phyloP scores from a whole-genome alignment of 371 early-diverging fungal genomes.

The Sporodiniella umbellata region DNA sequence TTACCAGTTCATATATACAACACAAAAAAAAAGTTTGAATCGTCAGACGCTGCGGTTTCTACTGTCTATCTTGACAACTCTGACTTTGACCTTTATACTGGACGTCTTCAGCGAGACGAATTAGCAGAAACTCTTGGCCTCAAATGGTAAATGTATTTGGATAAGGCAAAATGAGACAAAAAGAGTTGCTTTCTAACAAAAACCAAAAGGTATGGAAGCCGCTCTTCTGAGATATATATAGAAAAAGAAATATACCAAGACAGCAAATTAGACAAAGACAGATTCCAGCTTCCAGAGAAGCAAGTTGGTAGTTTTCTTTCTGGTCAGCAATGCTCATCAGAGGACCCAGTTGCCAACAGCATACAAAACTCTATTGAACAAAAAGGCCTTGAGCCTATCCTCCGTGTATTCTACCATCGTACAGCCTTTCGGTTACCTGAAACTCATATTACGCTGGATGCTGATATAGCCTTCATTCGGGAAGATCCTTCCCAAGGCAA shows the following conservation, averaged over 20 bases:
- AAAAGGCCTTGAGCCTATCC: constrained; percentile 72
- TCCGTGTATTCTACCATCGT: constrained; percentile 93
- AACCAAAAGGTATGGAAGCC: constrained; percentile 45
- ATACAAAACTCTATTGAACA: constrained; percentile 69
- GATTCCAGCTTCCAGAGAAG: constrained; percentile 44
- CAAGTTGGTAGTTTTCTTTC: constrained; percentile 44
- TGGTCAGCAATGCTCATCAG: constrained; percentile 87
- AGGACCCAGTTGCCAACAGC: constrained; percentile 75
- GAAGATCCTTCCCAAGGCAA: constrained; percentile 67
- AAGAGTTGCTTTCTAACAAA: neutral
- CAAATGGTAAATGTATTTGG: constrained; percentile 90
- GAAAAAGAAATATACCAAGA: constrained; percentile 90
- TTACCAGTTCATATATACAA: constrained; percentile 85
- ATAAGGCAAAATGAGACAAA: too few species aligned
- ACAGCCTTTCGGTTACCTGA: constrained; percentile 97
- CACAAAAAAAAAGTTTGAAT: constrained; percentile 31
- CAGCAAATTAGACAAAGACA: constrained; percentile 86
- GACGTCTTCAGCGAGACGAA: constrained; percentile 85
- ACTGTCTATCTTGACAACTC: constrained; percentile 94
- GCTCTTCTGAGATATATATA: constrained; percentile 74
- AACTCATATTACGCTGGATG: constrained; percentile 93
- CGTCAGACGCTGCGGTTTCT: constrained; percentile 66
- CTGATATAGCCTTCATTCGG: constrained; percentile 93
- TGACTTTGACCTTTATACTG: constrained; percentile 83
- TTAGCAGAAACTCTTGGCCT: constrained; percentile 86